Percentiles rank a stretch among this genome's conserved stretches.
These are phyloP conservation scores for Pelargonium cotyledonis DNA, from an alignment of 441 rosid species.

Conservation along the genomic window DNA sequence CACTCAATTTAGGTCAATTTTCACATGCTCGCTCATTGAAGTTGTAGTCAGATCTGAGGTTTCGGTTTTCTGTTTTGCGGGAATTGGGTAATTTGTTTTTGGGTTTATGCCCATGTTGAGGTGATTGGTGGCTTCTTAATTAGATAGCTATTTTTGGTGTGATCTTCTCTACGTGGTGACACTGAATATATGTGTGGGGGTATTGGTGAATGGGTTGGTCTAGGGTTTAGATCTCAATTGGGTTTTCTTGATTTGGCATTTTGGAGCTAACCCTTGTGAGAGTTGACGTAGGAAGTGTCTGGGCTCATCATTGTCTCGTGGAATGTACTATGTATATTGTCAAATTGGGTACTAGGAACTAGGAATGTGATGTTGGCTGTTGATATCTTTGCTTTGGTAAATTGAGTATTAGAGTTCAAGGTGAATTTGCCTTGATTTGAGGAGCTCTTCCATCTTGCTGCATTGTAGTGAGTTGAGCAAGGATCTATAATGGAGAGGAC, in stretches of 20 bases:
- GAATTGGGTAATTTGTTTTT: background rate
- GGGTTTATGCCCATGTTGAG: background rate
- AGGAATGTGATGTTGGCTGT: background rate
- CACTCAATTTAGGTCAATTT: background rate
- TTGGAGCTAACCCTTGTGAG: background rate
- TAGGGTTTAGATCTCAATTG: conserved; percentile 17
- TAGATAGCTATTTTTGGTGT: background rate
- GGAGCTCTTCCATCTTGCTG: background rate
- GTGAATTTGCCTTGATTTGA: background rate
- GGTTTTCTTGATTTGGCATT: background rate
- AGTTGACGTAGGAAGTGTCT: background rate
- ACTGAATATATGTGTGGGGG: background rate
- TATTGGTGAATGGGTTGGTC: background rate
- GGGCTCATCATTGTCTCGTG: background rate
- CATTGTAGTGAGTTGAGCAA: background rate
- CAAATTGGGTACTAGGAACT: background rate
- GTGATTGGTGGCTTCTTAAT: background rate
- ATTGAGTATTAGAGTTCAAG: background rate
- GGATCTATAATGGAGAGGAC: background rate
- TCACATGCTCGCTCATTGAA: background rate
- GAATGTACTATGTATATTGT: background rate
- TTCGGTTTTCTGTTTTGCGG: background rate
- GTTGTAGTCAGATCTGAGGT: background rate
- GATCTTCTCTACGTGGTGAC: background rate
- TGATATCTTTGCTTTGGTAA: background rate